Evolutionary conservation across 2,329 filamentous ascomycete genomes (phyloP), one percentile per base, ranked within the genome.

Genomic region (Diaporthe sp.): DNA sequence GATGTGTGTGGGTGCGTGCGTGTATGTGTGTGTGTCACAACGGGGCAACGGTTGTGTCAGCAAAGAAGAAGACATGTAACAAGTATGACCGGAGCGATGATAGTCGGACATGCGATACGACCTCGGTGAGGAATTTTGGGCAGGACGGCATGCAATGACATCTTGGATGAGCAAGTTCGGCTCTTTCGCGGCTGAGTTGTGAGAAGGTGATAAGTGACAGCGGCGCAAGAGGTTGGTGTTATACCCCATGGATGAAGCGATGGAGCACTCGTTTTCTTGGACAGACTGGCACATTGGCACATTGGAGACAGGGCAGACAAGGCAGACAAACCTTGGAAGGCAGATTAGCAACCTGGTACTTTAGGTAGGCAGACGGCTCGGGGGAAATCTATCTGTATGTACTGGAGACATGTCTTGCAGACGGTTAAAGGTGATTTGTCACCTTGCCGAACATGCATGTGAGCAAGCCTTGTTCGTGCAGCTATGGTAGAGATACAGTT

Each of bases 71-170:
- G 8, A 13, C 39, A 49, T 28, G 37, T 46, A 17, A 12, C 10
- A 15, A 46, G 51, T 2, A 13, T 72, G 39, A 34, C 44, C 28
- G 17, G 10, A 22, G 19, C 17, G 19, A 49, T 8, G 62, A 68
- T 39, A 31, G 62, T 39, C 46, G 44, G 44, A 5, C 19, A 15
- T 31, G 46, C 62, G 62, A 68, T 68, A 37, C 62, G 13, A 68
- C 62, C 31, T 68, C 62, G 62, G 62, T 68, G 19, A 68, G 19
- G 4, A 17, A 49, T 10, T 12, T 68, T 34, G n/a, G 62, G 62
- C 62, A 68, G 28, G 62, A 44, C 31, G 62, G 62, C 62, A 68
- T 68, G 62, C 62, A 49, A 65, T 49, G 61, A n/a, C 46, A 68
- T 68, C 62, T 51, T 51, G 44, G 62, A 22, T 25, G 28, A 17